Conservation (phyloP, 352 stramenopile species). For the Phytophthora vignae region DNA sequence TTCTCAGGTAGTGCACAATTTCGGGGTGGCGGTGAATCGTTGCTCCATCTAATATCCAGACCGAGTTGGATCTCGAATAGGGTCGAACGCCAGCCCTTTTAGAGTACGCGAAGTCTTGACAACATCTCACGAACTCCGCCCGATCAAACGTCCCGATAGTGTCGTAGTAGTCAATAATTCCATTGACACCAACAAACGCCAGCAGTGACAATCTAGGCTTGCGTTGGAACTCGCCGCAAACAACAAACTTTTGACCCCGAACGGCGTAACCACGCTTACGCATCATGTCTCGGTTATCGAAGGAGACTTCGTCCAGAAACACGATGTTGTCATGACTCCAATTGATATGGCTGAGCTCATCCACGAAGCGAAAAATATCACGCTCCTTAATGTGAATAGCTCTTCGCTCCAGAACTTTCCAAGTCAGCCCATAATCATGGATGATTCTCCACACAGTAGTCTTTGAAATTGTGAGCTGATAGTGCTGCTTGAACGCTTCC, state of each 20-base stretch:
- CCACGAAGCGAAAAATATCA: not conserved
- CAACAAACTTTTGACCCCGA: not conserved
- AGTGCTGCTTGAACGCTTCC: no score
- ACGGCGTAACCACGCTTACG: not conserved
- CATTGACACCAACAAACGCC: not conserved
- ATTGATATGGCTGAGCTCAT: not conserved
- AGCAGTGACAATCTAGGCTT: not conserved
- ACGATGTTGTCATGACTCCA: not conserved
- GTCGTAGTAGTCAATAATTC: not conserved
- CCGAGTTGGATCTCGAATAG: not conserved
- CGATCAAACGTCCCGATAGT: not conserved
- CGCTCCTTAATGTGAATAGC: conserved; percentile 8
- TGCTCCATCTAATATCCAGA: not conserved
- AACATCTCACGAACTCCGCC: not conserved
- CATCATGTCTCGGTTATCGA: not conserved
- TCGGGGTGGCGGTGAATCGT: not conserved
- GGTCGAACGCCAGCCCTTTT: not conserved
- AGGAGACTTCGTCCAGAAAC: not conserved
- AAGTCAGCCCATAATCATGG: no score
- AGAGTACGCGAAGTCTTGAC: not conserved
- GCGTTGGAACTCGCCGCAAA: not conserved
- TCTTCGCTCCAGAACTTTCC: not conserved
- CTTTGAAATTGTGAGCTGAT: conserved; percentile 1
- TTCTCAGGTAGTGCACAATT: not conserved
- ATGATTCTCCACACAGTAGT: not conserved